These are phyloP conservation scores for Lodderomyces oxycetoniae DNA, from an alignment of 1,139 yeast genomes.

Conservation along the genomic window DNA sequence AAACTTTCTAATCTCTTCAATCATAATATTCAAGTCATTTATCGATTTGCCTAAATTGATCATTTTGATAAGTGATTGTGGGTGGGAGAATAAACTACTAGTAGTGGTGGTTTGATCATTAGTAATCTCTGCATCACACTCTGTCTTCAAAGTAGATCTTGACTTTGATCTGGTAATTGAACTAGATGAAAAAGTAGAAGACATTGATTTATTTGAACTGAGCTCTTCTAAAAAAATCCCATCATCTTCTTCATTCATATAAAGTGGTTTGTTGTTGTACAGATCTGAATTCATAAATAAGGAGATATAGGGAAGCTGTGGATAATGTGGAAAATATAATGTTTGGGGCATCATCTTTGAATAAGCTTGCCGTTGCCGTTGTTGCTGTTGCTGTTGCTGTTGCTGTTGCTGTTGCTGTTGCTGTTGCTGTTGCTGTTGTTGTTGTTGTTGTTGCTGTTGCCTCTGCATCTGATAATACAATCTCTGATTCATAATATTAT, in stretches of 20 bases:
- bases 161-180: neutral
- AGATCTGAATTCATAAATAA: conserved; percentile 31
- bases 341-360: conserved; percentile 1
- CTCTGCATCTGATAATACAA: conserved; percentile 3
- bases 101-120: neutral
- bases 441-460: conserved; percentile 1
- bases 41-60: conserved; percentile 55
- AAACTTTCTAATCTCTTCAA: conserved; percentile 57
- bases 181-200: neutral
- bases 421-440: conserved; percentile 1
- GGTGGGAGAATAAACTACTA: neutral
- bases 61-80: conserved; percentile 10
- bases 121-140: conserved; percentile 4
- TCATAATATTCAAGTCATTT: conserved; percentile 57
- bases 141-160: conserved; percentile 3
- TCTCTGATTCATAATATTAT: conserved; percentile 4
- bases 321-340: conserved; percentile 5
- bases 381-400: neutral
- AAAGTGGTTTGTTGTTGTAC: conserved; percentile 22
- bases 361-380: neutral
- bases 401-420: conserved; percentile 1
- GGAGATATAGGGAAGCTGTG: conserved; percentile 30
- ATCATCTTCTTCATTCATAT: conserved; percentile 28
- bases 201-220: neutral
- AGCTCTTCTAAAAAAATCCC: conserved; percentile 12